These are phyloP conservation scores for Stephania cephalantha DNA, from an alignment of 164 flowering plant species.

Conservation along the genomic window DNA sequence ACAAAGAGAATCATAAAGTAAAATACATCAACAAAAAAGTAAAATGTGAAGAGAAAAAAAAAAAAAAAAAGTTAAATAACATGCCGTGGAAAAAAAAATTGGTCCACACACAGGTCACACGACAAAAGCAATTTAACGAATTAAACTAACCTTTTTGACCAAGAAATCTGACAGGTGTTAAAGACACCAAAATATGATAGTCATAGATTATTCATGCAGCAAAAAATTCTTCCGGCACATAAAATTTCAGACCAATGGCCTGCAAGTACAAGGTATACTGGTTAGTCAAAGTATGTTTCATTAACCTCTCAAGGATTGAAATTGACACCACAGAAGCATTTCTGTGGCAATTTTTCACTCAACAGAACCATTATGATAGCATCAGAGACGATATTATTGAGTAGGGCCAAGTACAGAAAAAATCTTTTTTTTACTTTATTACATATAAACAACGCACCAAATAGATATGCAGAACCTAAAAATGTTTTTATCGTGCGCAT, in stretches of 20 bases:
- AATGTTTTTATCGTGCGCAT: too few species aligned
- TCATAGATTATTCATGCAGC: conserved; percentile 6
- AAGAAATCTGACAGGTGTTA: background rate
- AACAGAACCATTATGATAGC: too few species aligned
- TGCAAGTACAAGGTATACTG: conserved; percentile 26
- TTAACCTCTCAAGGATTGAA: background rate
- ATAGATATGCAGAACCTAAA: too few species aligned
- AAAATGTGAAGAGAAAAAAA: background rate
- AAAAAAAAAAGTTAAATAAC: background rate
- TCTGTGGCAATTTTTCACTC: background rate
- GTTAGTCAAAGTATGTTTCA: background rate
- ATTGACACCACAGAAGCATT: background rate
- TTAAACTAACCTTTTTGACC: background rate
- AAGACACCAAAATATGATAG: background rate
- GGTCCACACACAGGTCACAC: background rate
- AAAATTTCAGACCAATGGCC: conserved; percentile 75
- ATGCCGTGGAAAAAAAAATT: background rate
- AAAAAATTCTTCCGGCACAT: conserved; percentile 79
- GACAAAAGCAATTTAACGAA: background rate
- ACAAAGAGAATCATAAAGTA: background rate
- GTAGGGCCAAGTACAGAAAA: too few species aligned
- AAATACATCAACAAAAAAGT: background rate
- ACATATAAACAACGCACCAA: too few species aligned
- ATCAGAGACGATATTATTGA: too few species aligned
- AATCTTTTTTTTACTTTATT: too few species aligned